These are phyloP conservation scores for Venturia effusa DNA, from an alignment of 2,329 filamentous ascomycete species.

Conservation along the genomic window DNA sequence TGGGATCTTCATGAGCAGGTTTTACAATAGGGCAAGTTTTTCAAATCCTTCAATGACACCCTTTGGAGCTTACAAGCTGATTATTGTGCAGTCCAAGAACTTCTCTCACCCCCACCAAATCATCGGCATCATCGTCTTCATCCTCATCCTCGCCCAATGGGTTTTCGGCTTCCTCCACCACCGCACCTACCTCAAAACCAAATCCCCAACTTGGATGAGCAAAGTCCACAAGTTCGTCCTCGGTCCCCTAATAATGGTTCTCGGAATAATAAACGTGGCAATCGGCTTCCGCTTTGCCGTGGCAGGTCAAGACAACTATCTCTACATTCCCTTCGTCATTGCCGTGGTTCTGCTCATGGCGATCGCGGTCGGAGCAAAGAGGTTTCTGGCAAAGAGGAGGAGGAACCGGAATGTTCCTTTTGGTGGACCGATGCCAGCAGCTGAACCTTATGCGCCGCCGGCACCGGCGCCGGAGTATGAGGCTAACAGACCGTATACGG, in stretches of 20 bases:
- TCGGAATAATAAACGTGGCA: slow-evolving; percentile 17
- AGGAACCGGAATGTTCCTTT: not conserved
- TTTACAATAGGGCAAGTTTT: slow-evolving; percentile 45
- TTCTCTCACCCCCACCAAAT: slow-evolving; percentile 15
- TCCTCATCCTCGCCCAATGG: slow-evolving; percentile 15
- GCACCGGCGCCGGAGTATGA: not conserved
- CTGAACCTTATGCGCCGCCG: not conserved
- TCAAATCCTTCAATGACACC: not conserved
- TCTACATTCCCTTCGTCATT: slow-evolving; percentile 16
- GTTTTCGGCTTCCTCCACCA: slow-evolving; percentile 16
- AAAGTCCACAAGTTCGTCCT: slow-evolving; percentile 14
- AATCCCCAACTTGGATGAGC: slow-evolving; percentile 14
- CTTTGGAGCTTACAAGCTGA: not conserved
- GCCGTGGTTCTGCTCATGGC: slow-evolving; percentile 13
- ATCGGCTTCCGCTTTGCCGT: slow-evolving; percentile 18
- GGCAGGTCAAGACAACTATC: slow-evolving; percentile 13
- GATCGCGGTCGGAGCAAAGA: not conserved
- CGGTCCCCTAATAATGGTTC: slow-evolving; percentile 16
- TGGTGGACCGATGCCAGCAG: not conserved
- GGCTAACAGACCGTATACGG: slow-evolving; percentile 3
- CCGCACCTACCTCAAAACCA: slow-evolving; percentile 13
- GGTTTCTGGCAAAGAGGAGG: not conserved
- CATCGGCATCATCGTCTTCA: slow-evolving; percentile 15
- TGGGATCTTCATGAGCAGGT: slow-evolving; percentile 42
- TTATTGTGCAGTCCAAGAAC: slow-evolving; percentile 5